Conservation (phyloP, 306 rosid genomes). For the Potentilla sterilis region DNA sequence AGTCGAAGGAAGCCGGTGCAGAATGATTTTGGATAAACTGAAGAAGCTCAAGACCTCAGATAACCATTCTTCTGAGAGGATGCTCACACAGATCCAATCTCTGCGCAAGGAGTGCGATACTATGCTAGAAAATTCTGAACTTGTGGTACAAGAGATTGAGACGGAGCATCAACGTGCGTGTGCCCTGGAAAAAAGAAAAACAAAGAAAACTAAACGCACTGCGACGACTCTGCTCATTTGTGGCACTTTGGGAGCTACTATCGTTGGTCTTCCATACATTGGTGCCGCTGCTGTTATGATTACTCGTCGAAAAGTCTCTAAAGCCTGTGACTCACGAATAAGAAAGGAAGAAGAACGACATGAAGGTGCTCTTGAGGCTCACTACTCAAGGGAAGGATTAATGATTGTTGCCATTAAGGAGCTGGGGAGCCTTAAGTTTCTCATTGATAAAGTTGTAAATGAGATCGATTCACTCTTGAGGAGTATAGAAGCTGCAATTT, state of each 20-base stretch:
- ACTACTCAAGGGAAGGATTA: not conserved
- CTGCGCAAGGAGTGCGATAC: not conserved
- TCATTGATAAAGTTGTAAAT: not conserved
- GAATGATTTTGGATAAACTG: not conserved
- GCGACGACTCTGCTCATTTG: not conserved
- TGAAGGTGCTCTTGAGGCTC: not conserved
- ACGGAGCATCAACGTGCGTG: not conserved
- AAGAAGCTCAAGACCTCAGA: not conserved
- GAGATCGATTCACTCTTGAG: not conserved
- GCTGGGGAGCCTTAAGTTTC: not conserved
- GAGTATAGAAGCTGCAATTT: not conserved
- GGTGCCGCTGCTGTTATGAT: not conserved
- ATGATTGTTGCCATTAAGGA: not conserved
- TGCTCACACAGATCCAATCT: not conserved
- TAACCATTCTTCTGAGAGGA: not conserved
- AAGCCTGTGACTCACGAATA: not conserved
- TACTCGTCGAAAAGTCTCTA: not conserved
- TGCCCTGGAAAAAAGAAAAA: not conserved
- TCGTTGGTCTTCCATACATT: not conserved
- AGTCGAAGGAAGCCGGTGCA: not conserved
- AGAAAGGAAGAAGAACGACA: not conserved
- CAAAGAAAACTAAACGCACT: not conserved
- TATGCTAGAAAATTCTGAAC: not conserved
- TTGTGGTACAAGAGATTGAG: not conserved
- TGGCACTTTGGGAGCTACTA: not conserved